Evolutionary conservation across 768 basidiomycete genomes (phyloP), one percentile per base, ranked within the genome.

Genomic region (Suillus subalutaceus): DNA sequence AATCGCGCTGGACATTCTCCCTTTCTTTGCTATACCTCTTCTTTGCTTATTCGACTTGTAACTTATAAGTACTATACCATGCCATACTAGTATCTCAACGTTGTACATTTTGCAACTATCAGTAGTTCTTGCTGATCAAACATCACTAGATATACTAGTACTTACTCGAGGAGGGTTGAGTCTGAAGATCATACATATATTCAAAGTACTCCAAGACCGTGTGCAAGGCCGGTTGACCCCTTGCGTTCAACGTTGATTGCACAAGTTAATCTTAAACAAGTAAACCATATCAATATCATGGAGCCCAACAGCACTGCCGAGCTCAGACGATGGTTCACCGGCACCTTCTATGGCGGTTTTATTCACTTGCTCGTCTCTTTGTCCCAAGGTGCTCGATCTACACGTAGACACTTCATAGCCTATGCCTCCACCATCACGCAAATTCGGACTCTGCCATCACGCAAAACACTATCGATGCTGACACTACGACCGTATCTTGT

Each of bases 401-500:
- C 38, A 20, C 7, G 15, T 52, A 52, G 13, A 69, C n/a, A 48
- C 57, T 37, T 13, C 46, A 60, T 41, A 48, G n/a, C n/a, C n/a
- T n/a, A n/a, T 55, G 38, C 56, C 23, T 26, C 58, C 32, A 4
- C 35, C 62, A 70, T 69, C 76, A 83, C 82, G 74, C 50, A 72
- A 76, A 12, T 80, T 76, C 65, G 91, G 90, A 35, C 79, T 80
- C 80, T 23, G 78, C 90, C 43, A 69, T 87, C 63, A 86, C 92
- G 6, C 74, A 71, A 4, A 73, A 81, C 41, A 75, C 77, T n/a
- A 69, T 92, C 52, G 77, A 80, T 30, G 71, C 76, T 7, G 87
- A 92, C 69, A 77, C 82, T 10, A 81, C 78, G 15, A 81, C 92
- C 60, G 88, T 90, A 20, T 84, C 87, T 0, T 91, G 89, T 68